Base-by-base conservation (phyloP, 495 filamentous ascomycete genomes). In the Trichoderma parareesei region DNA sequence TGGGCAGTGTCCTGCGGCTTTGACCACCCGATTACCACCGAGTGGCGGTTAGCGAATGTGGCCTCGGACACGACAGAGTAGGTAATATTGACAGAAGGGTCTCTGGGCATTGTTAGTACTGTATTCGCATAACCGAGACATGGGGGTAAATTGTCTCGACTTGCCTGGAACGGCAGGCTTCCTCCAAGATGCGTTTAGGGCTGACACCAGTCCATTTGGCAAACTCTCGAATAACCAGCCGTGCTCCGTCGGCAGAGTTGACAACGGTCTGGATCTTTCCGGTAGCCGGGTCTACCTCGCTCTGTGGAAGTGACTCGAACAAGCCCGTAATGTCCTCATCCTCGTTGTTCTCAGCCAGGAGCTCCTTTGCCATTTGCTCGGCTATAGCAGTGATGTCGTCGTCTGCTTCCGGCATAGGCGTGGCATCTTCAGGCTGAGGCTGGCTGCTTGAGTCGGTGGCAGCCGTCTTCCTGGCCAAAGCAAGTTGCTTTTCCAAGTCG, bases 121-220 rank as follows among this genome's bases (percentile, higher is more conserved):
- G 53, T 5, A 27, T 59, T 63, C 35, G 8, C 43, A 37, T 41
- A 14, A 3, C 65, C 14, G 8, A 60, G 40, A 41, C 35, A 4
- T 46, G 37, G 44, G 20, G 18, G n/a, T 18, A 35, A 11, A 4
- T 11, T 42, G 14, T 63, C 3, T 4, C n/a, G 13, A 72, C 81
- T 72, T 77, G 88, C 88, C 90, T 88, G 65, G 91, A 85, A 68
- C 88, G 89, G 72, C 92, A 96, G 55, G 90, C 84, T 74, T 97
- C 94, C 70, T 97, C 91, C 16, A 98, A 74, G 48, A 90, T 81
- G 64, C 87, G 80, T 48, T 85, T 82, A 20, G 91, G 90, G 67
- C 75, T 88, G 14, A 93, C 72, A 42, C 90, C 89, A 16, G 78
- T 84, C 79, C 82, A 87, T 71, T 90, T 88, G 16, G 92, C 93